Percentiles rank a stretch among this genome's conserved stretches.
Conservation (phyloP, 495 filamentous ascomycete genomes). For the Podospora anserina region DNA sequence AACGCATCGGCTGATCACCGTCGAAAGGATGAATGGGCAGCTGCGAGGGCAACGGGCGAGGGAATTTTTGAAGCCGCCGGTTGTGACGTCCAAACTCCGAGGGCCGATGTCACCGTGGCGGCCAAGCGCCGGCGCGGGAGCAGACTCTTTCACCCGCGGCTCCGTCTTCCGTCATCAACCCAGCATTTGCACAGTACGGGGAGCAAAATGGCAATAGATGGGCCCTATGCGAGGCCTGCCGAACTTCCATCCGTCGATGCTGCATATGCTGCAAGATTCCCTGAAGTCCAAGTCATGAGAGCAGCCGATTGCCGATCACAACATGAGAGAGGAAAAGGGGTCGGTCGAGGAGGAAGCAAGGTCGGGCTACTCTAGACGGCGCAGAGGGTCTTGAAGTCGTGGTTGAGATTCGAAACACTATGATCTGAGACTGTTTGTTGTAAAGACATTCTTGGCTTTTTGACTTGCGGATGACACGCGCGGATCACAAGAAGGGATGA, state of each 20-base stretch:
- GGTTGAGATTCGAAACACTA: neutral
- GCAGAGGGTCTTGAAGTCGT: neutral
- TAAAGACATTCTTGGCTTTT: too few relatives aligned
- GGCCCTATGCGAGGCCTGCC: too few relatives aligned
- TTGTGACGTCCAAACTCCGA: neutral
- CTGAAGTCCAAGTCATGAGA: slow-evolving; percentile 14
- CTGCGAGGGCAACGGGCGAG: neutral
- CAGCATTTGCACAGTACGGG: neutral
- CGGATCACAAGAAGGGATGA: too few relatives aligned
- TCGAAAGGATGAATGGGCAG: neutral
- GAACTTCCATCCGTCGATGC: neutral
- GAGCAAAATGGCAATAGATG: neutral
- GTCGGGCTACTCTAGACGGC: neutral
- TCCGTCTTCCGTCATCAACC: neutral
- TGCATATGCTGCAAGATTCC: neutral
- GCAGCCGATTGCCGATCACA: slow-evolving; percentile 20
- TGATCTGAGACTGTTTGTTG: too few relatives aligned
- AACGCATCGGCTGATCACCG: too few relatives aligned
- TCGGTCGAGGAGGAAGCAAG: neutral
- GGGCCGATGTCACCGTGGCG: neutral
- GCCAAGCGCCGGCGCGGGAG: neutral
- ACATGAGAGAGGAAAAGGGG: neutral
- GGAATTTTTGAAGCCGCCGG: neutral
- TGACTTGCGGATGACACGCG: too few relatives aligned
- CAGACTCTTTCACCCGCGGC: neutral